A percentile compares a stretch with the other conserved stretches of the same genome.
Evolutionary conservation across 352 stramenopile species (phyloP).

Genomic region (Phytophthora pistaciae): DNA sequence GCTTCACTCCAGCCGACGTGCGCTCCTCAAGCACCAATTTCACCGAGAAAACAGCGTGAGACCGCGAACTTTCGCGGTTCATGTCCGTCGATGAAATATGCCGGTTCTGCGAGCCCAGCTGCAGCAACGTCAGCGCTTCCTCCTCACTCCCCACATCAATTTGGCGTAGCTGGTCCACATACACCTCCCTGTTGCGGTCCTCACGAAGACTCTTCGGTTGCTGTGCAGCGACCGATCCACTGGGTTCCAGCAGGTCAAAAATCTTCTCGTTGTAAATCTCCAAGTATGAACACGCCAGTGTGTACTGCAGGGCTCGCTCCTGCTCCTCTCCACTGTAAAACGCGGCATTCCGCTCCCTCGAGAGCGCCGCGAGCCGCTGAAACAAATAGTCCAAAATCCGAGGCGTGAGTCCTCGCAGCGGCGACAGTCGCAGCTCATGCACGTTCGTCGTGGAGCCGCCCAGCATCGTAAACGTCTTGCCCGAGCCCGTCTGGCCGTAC

Average conservation of each 20-base stretch:
- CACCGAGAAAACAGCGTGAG: constrained; percentile 98
- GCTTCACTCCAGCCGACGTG: constrained; percentile 59
- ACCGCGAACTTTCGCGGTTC: constrained; percentile 97
- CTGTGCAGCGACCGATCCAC: constrained; percentile 41
- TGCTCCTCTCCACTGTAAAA: constrained; percentile 41
- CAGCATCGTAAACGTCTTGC: constrained; percentile 93
- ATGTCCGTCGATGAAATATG: constrained; percentile 97
- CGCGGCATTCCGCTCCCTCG: constrained; percentile 48
- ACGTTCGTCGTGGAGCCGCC: constrained; percentile 45
- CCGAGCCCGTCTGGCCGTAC: constrained; percentile 89
- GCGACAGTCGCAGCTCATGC: constrained; percentile 58
- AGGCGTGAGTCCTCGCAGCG: constrained; percentile 79
- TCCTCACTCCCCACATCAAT: constrained; percentile 66
- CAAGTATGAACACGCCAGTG: constrained; percentile 85
- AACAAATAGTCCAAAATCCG: constrained; percentile 90
- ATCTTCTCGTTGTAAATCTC: constrained; percentile 95
- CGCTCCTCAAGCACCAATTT: constrained; percentile 89
- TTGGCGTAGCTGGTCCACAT: constrained; percentile 83
- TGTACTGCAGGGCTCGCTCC: constrained; percentile 58
- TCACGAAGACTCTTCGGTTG: constrained; percentile 81
- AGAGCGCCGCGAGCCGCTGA: constrained; percentile 51
- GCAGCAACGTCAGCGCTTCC: constrained; percentile 80
- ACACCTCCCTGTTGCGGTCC: constrained; percentile 79
- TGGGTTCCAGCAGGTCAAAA: constrained; percentile 85
- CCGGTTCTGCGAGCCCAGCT: constrained; percentile 85